These are phyloP conservation scores for Neurospora hispaniola DNA, from an alignment of 495 filamentous ascomycete genomes.

Conservation along the genomic window DNA sequence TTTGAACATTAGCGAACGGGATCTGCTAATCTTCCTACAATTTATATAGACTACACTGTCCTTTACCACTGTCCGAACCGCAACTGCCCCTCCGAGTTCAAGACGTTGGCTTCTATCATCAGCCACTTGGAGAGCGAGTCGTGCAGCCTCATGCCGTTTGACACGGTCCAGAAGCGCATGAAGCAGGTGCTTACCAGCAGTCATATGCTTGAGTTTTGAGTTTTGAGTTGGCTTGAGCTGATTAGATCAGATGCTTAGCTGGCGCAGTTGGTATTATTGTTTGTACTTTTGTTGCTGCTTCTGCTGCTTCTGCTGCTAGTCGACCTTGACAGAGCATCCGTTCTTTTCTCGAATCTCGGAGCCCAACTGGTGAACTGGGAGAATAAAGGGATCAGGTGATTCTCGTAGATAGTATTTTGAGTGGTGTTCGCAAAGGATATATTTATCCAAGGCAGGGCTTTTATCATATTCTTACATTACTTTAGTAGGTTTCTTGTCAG, in stretches of 20 bases:
- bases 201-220: constrained; percentile 4
- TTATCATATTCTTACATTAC: no score
- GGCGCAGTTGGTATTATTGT: neutral
- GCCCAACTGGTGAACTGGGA: no score
- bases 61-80: constrained; percentile 44
- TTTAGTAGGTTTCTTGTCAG: no score
- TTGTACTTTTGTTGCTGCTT: no score
- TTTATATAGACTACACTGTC: constrained; percentile 26
- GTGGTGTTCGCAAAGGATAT: neutral
- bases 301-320: neutral
- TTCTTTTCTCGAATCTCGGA: neutral
- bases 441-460: no score
- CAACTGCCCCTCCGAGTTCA: constrained; percentile 35
- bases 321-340: neutral
- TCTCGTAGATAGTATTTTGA: neutral
- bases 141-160: constrained; percentile 39
- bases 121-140: constrained; percentile 47
- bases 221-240: no score
- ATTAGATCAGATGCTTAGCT: neutral
- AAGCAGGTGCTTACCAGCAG: constrained; percentile 9
- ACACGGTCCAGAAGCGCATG: constrained; percentile 27
- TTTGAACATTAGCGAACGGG: no score
- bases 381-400: neutral
- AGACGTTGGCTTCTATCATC: constrained; percentile 37
- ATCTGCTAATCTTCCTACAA: neutral